Evolutionary conservation across 1,139 yeast species (phyloP), one percentile per base, ranked within the genome.

Genomic region (Chernovozyma aurita): DNA sequence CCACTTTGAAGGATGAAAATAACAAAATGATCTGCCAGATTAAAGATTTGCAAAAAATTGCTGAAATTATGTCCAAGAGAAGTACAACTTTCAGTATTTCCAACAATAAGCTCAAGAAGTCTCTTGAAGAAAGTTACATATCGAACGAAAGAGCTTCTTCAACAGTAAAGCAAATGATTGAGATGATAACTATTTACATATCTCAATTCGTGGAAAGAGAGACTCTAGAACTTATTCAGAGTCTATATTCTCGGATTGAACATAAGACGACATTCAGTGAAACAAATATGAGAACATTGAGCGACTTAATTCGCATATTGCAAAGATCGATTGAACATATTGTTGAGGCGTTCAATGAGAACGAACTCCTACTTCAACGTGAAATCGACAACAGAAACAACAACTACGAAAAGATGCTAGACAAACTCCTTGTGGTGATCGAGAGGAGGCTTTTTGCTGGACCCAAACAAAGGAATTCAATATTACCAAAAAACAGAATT

Each of bases 181-280:
- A 36, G 25, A 21, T 16, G 9, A 9, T 36, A 6, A 37, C 27
- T 12, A 36, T 29, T 7, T 18, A 41, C 8, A 40, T 57, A 25
- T 34, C 42, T 26, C 57, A 57, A 8, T 41, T 53, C 42, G 40
- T 55, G 37, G 43, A 52, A 31, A 47, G 49, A 8, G 60, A 56
- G 31, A 49, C 61, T 12, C 37, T 42, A 12, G 33, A 33, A 1
- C 48, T 45, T 28, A 45, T 49, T 34, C 35, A 34, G 8, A 42
- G 44, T 12, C 31, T 55, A 15, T 41, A 42, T 17, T 30, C 39
- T 9, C 38, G 43, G 4, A 39, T 55, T 14, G 30, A 30, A n/a
- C 20, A 33, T n/a, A 42, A 37, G 14, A 37, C 32, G 7, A 15
- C 41, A 11, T 43, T 47, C 24, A 33, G 37, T 14, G 43, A 42